Base-by-base conservation (phyloP, 768 basidiomycete genomes). In the Gautieria morchelliformis region DNA sequence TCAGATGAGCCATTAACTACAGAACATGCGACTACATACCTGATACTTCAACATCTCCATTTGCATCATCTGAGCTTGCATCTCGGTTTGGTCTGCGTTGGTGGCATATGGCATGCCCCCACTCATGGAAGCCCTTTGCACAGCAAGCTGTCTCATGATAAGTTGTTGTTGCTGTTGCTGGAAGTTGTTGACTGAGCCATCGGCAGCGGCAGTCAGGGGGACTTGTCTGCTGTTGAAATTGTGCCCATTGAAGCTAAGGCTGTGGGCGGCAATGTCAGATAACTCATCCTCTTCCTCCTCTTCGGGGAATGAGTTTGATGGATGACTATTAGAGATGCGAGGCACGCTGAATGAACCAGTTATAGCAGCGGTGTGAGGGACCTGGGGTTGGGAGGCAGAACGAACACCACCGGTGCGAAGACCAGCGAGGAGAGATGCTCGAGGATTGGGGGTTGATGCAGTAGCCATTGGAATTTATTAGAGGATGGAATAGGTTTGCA, bases 351-450 rank as follows among this genome's bases (percentile, higher is more conserved):
- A 88, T 54, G 74, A 75, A 42, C 75, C 70, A 48, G 53, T 49
- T 22, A 84, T 82, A 24, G 82, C 81, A 55, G 87, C 84, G 48
- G 85, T 84, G 70, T 86, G 83, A 42, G 88, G 86, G 19, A 80
- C 70, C 40, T 56, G 58, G 51, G 70, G 52, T 22, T 65, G 69
- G 57, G 87, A 87, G 46, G 77, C 66, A n/a, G 89, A 84, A 64
- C 90, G 86, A 59, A 93, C 91, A 50, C 90, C 90, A 68, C 90
- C 91, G 54, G 90, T 93, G 68, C 90, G 87, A 66, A 93, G 88
- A 64, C 87, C 89, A 59, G 85, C 78, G 70, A 93, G 88, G 66
- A 93, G 89, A 60, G 88, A 87, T 52, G 91, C 89, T 65, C 90
- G 87, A 56, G 65, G 62, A 69, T 77, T 84, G 64, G 78, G 66